A percentile compares a stretch with the other conserved stretches of the same genome.
Evolutionary conservation across 2,329 filamentous ascomycete genomes (phyloP).

Genomic region (Xylaria sp.): DNA sequence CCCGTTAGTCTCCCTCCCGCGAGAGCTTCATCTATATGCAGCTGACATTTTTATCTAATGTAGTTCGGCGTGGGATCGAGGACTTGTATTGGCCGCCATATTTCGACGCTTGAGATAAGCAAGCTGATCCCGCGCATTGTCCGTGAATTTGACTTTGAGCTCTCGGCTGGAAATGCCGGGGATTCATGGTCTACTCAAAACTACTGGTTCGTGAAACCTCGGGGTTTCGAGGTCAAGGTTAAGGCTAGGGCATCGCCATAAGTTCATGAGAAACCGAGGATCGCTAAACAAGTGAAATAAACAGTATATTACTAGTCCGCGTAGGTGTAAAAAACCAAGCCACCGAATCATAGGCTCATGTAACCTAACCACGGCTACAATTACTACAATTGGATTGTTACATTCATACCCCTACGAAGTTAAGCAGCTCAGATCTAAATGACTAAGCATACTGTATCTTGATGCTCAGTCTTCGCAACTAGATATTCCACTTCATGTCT

Average conservation of each 20-base stretch:
- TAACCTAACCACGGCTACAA: neutral
- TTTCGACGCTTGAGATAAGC: slow-evolving; percentile 53
- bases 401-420: neutral
- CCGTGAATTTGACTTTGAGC: slow-evolving; percentile 41
- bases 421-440: neutral
- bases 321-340: neutral
- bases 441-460: neutral
- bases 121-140: slow-evolving; percentile 51
- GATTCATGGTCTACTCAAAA: slow-evolving; percentile 33
- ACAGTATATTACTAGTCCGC: neutral
- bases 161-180: slow-evolving; percentile 3
- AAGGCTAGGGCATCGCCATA: neutral
- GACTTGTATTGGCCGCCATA: slow-evolving; percentile 53
- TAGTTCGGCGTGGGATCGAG: slow-evolving; percentile 53
- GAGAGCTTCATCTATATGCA: neutral
- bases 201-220: slow-evolving; percentile 42
- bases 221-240: slow-evolving; percentile 32
- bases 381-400: neutral
- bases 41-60: slow-evolving; percentile 17
- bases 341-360: neutral
- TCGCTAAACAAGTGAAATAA: neutral
- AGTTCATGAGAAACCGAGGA: too few species aligned
- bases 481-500: neutral
- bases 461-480: neutral
- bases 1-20: slow-evolving; percentile 47